Evolutionary conservation across 2,329 filamentous ascomycete species (phyloP), one percentile per base, ranked within the genome.

Genomic region (Calonectria multiphialidica): DNA sequence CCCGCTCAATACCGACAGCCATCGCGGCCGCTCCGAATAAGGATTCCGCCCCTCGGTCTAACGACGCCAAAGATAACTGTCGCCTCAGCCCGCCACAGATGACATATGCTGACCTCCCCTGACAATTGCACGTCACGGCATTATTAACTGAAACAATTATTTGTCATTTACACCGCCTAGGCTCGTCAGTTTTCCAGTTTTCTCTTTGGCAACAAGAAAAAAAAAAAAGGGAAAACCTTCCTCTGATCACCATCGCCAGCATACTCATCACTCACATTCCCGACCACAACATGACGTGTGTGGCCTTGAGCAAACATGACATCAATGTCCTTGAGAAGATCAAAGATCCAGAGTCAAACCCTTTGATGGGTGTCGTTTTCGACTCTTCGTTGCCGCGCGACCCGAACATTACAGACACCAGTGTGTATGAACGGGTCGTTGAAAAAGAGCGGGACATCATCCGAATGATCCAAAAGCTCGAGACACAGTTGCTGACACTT

Each of bases 251-350:
- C 42, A 42, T 40, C 42, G 18, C 70, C 64, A 50, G n/a, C 30
- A 44, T 21, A 47, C 44, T 45, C 37, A 40, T 62, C 57, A 59
- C 62, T 68, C 77, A 79, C 63, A 50, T 33, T n/a, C 45, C 18
- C 66, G 40, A 61, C 37, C 42, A 33, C 59, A 72, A 42, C 18
- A 92, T 91, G 90, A 82, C 88, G 50, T 80, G 83, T 67, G 79
- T 85, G 68, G 81, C 85, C 16, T 85, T 93, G 70, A 92, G 88
- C 80, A 84, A 82, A 55, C 88, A 89, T 74, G 92, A 93, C 80
- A 83, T 90, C 80, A 87, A 90, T 69, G 87, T 93, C 76, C 88
- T 93, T 70, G 88, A 90, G 74, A 93, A 93, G 81, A 93, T 93
- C 81, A 90, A 89, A 77, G 91, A 93, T 72, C 91, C 91, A 1